Percentiles rank a stretch among this genome's conserved stretches.
Conservation (phyloP, 75 land plant genomes). For the Picea sitchensis region DNA sequence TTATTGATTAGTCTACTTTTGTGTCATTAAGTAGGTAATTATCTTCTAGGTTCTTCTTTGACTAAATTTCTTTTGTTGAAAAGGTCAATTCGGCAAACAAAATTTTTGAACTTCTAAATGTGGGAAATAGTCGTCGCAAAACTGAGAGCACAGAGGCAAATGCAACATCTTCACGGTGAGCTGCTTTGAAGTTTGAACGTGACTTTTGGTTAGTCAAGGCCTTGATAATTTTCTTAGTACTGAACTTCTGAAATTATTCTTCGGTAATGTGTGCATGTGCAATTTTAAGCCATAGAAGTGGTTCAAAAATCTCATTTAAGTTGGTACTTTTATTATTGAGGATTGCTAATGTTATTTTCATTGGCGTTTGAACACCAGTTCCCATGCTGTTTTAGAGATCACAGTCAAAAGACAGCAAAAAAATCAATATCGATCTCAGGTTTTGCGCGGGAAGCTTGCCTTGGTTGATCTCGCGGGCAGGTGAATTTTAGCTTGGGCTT, state of each 20-base stretch:
- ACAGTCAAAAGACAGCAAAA: constrained; percentile 77
- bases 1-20: background rate
- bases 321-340: background rate
- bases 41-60: background rate
- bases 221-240: background rate
- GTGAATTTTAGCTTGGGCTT: constrained; percentile 19
- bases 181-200: background rate
- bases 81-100: constrained; percentile 92
- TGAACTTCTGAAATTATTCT: background rate
- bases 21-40: background rate
- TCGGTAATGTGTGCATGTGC: background rate
- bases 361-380: constrained; percentile 37
- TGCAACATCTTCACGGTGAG: constrained; percentile 88
- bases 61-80: constrained; percentile 5
- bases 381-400: constrained; percentile 96
- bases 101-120: constrained; percentile 86
- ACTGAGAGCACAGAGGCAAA: constrained; percentile 96
- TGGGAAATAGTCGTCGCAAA: constrained; percentile 92
- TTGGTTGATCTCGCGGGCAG: constrained; percentile 98
- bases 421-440: constrained; percentile 61
- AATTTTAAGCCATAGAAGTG: background rate
- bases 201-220: too few relatives aligned
- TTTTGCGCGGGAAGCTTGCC: constrained; percentile 85
- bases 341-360: background rate
- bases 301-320: background rate